Base-by-base conservation (phyloP, 2,329 filamentous ascomycete genomes). In the Claviceps quebecensis region DNA sequence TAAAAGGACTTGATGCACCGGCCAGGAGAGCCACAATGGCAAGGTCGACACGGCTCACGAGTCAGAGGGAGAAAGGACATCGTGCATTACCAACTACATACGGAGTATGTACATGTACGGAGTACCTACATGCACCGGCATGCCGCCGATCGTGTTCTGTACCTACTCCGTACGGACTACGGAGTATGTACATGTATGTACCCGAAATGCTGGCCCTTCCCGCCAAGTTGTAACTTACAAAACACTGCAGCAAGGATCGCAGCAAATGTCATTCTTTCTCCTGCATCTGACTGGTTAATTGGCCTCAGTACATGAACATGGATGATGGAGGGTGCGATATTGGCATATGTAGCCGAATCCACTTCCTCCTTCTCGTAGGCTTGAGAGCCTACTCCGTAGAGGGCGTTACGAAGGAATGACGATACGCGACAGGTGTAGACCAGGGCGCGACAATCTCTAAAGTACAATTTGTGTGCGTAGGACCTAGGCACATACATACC, bases 201-300 rank as follows among this genome's bases (percentile, higher is more conserved):
- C 26, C 26, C 26, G 26, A 29, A 29, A 8, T 29, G 26, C 26
- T 29, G 26, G 26, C 26, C 26, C 26, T 29, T 29, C 26, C 26
- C 2, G 19, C 19, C 19, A 29, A 29, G 8, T 2, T 29, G 9
- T 8, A 29, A 29, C 8, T 29, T 4, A 37, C 26, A 29, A 50
- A 44, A 44, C 41, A 40, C 22, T 43, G 41, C 51, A 48, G 41
- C 51, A 48, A 51, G 48, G 40, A 38, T 51, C 41, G 40, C 46
- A 34, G 37, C 38, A 40, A 40, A 49, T 41, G 45, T 46, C 29
- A 40, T 40, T 47, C 38, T 34, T 34, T 34, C 29, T 29, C 29
- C 29, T 40, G n/a, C 14, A 47, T 38, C 48, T 55, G 51, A 55
- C 48, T 55, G 53, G 53, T 39, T 46, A 9, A 8, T 49, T 43